Conservation (phyloP, 2,329 filamentous ascomycete species). For the Xylariaceae sp. region DNA sequence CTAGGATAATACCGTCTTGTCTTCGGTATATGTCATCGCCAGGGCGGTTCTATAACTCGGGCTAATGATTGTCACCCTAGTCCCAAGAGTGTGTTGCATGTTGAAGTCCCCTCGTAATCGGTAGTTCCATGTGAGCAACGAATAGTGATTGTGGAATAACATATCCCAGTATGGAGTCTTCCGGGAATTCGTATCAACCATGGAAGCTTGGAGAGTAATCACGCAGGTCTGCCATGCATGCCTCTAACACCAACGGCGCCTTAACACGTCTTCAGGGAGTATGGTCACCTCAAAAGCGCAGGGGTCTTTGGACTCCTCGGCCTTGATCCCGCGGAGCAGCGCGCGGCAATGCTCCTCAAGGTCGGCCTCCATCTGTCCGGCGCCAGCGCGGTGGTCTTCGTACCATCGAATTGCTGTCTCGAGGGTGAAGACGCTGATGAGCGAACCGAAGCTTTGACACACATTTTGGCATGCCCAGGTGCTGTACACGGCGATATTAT, state of each 20-base stretch:
- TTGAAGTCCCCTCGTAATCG: too few species aligned
- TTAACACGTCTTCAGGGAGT: slow-evolving; percentile 21
- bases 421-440: slow-evolving; percentile 26
- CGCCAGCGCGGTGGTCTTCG: slow-evolving; percentile 13
- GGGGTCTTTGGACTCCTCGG: slow-evolving; percentile 21
- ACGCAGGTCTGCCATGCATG: neutral
- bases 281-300: slow-evolving; percentile 23
- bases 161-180: too few species aligned
- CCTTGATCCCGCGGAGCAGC: slow-evolving; percentile 19
- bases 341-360: slow-evolving; percentile 23
- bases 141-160: too few species aligned
- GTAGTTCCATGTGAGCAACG: too few species aligned
- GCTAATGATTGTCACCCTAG: too few species aligned
- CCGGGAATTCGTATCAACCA: too few species aligned
- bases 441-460: slow-evolving; percentile 28
- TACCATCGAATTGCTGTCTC: slow-evolving; percentile 31
- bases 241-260: slow-evolving; percentile 16
- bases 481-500: slow-evolving; percentile 22
- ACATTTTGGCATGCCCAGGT: slow-evolving; percentile 23
- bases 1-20: too few species aligned
- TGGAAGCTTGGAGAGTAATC: neutral
- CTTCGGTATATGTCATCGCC: too few species aligned
- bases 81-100: too few species aligned
- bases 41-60: too few species aligned
- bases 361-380: slow-evolving; percentile 2